Evolutionary conservation across 352 stramenopile species (phyloP).

Genomic region (Pythium insidiosum): DNA sequence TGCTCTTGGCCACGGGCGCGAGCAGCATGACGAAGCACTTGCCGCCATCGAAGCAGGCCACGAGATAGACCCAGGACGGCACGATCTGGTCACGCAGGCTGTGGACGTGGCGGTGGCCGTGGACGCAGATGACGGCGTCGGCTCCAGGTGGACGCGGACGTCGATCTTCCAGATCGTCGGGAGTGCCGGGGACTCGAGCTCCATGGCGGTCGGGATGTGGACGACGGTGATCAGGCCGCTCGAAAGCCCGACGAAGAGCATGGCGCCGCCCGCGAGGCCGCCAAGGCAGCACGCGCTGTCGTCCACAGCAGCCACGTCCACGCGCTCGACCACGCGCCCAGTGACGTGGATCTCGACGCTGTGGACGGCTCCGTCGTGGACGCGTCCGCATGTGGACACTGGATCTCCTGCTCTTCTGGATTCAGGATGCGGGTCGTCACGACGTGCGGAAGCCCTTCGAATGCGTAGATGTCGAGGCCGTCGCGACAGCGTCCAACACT

Average conservation of each 20-base stretch:
- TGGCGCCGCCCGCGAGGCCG: constrained; percentile 38
- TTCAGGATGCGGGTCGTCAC: too few species aligned
- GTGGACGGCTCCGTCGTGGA: too few species aligned
- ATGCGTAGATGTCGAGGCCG: constrained; percentile 63
- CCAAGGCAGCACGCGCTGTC: constrained; percentile 42
- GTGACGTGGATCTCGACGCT: too few species aligned
- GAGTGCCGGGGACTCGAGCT: constrained; percentile 3
- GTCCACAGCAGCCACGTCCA: constrained; percentile 25
- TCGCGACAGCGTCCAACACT: constrained; percentile 52
- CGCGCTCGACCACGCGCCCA: constrained; percentile 32
- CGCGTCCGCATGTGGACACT: too few species aligned
- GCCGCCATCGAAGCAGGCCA: constrained; percentile 66
- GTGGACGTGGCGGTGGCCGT: constrained; percentile 42
- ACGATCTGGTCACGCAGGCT: constrained; percentile 4
- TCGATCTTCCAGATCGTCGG: constrained; percentile 74
- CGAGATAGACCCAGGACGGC: constrained; percentile 36
- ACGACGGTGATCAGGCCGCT: constrained; percentile 66
- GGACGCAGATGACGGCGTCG: constrained; percentile 54
- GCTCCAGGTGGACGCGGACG: constrained; percentile 55
- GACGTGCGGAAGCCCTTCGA: constrained; percentile 39
- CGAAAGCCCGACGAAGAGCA: constrained; percentile 66
- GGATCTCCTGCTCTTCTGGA: too few species aligned
- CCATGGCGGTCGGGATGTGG: constrained; percentile 36
- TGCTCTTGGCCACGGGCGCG: constrained; percentile 38
- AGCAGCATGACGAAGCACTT: constrained; percentile 80